Percentiles rank a stretch among this genome's conserved stretches.
Conservation (phyloP, 2,329 filamentous ascomycete species). For the Exophiala alcalophila region DNA sequence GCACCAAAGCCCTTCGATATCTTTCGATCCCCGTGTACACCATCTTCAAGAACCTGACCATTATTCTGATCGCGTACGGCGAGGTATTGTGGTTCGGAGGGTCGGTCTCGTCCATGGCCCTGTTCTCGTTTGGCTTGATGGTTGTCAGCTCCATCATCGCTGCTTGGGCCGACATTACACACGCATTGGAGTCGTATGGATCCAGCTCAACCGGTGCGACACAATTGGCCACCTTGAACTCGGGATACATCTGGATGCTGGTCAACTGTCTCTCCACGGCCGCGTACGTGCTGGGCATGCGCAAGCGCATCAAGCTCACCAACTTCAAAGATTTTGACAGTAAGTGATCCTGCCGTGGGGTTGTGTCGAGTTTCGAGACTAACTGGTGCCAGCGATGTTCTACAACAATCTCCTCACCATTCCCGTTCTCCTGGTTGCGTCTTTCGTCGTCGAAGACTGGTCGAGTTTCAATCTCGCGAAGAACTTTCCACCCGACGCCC, state of each 20-base stretch:
- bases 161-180: slow-evolving; percentile 94
- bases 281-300: slow-evolving; percentile 85
- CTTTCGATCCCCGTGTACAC: slow-evolving; percentile 98
- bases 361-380: slow-evolving; percentile 29
- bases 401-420: slow-evolving; percentile 99
- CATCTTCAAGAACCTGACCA: slow-evolving; percentile 99
- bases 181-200: slow-evolving; percentile 66
- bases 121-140: slow-evolving; percentile 95
- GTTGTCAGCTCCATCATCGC: slow-evolving; percentile 91
- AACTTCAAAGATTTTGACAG: slow-evolving; percentile 99
- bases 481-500: slow-evolving; percentile 83
- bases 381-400: slow-evolving; percentile 75
- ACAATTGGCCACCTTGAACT: slow-evolving; percentile 83
- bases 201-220: slow-evolving; percentile 59
- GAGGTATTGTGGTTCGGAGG: slow-evolving; percentile 98
- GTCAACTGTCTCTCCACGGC: slow-evolving; percentile 95
- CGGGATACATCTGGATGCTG: slow-evolving; percentile 97
- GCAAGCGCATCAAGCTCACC: slow-evolving; percentile 98
- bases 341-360: slow-evolving; percentile 54
- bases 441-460: slow-evolving; percentile 88
- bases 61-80: slow-evolving; percentile 96
- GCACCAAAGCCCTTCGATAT: slow-evolving; percentile 91
- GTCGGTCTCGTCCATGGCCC: slow-evolving; percentile 77
- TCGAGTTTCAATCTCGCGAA: slow-evolving; percentile 73
- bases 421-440: slow-evolving; percentile 79